phyloP scores from a whole-genome alignment of 2,329 filamentous ascomycete species.

The Gaeumannomyces tritici region DNA sequence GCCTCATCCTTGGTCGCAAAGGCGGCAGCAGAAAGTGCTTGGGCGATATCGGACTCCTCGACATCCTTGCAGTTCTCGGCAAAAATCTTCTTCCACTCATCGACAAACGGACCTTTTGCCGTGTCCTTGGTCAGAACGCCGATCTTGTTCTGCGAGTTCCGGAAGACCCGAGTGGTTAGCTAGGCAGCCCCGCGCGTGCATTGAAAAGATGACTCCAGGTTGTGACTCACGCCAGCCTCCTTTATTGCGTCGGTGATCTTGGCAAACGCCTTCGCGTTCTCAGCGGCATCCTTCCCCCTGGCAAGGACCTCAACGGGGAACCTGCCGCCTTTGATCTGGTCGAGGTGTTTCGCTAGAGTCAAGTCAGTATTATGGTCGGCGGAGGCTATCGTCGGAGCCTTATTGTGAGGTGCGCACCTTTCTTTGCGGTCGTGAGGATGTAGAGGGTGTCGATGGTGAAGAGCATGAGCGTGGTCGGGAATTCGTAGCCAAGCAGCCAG shows the following conservation, averaged over 20 bases:
- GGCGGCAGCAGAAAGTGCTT: slow-evolving; percentile 71
- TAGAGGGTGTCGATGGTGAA: slow-evolving; percentile 83
- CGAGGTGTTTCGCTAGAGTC: slow-evolving; percentile 75
- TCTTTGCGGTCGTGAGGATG: slow-evolving; percentile 93
- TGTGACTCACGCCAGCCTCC: slow-evolving; percentile 61
- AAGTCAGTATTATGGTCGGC: slow-evolving; percentile 1
- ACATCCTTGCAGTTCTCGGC: slow-evolving; percentile 71
- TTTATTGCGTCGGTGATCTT: slow-evolving; percentile 83
- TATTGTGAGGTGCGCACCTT: slow-evolving; percentile 49
- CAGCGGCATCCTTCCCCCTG: slow-evolving; percentile 80
- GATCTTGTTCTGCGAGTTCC: slow-evolving; percentile 63
- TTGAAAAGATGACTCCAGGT: background rate
- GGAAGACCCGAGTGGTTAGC: background rate
- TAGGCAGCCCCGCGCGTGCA: background rate
- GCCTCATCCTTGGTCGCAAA: slow-evolving; percentile 92
- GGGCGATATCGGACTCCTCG: slow-evolving; percentile 78
- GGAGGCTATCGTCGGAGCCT: too few species aligned
- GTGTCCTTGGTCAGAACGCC: slow-evolving; percentile 79
- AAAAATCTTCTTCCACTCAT: slow-evolving; percentile 89
- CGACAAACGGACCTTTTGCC: slow-evolving; percentile 79
- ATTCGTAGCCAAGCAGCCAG: slow-evolving; percentile 97
- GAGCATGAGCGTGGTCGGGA: slow-evolving; percentile 89
- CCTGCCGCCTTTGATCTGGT: slow-evolving; percentile 84
- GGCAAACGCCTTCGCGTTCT: slow-evolving; percentile 84
- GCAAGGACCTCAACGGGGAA: slow-evolving; percentile 88